Conservation (phyloP, 2,329 filamentous ascomycete genomes). For the Ascochyta koolunga region DNA sequence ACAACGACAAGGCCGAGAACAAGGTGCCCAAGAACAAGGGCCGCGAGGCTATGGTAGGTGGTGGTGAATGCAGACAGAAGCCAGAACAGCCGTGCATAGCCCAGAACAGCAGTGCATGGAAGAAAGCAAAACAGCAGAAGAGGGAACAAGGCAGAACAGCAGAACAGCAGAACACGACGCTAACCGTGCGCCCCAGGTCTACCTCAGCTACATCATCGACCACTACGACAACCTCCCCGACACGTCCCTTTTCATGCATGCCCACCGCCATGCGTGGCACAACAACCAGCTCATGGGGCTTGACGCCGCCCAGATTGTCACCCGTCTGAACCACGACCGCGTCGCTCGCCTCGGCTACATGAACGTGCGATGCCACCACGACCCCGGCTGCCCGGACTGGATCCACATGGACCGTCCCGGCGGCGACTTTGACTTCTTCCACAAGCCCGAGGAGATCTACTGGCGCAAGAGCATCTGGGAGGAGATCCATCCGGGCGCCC, state of each 20-base stretch:
- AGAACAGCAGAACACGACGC: not conserved
- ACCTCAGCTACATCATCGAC: constrained; percentile 68
- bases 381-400: constrained; percentile 65
- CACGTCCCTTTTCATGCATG: constrained; percentile 66
- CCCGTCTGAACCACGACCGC: constrained; percentile 57
- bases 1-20: constrained; percentile 56
- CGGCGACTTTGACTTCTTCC: constrained; percentile 48
- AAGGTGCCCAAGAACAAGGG: constrained; percentile 65
- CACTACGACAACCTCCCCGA: constrained; percentile 65
- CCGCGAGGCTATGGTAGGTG: constrained; percentile 61
- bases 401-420: constrained; percentile 55
- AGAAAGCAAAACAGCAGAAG: no score
- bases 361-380: constrained; percentile 65
- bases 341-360: constrained; percentile 63
- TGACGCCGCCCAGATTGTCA: constrained; percentile 58
- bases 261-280: constrained; percentile 62
- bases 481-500: constrained; percentile 51
- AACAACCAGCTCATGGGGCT: constrained; percentile 61
- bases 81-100: no score
- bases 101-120: no score
- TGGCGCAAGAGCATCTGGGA: constrained; percentile 45
- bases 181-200: constrained; percentile 43
- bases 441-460: constrained; percentile 49
- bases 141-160: no score
- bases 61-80: no score